Percentiles rank a stretch among this genome's conserved stretches.
phyloP scores from a whole-genome alignment of 768 basidiomycete species.

The Termitomyces sp. region DNA sequence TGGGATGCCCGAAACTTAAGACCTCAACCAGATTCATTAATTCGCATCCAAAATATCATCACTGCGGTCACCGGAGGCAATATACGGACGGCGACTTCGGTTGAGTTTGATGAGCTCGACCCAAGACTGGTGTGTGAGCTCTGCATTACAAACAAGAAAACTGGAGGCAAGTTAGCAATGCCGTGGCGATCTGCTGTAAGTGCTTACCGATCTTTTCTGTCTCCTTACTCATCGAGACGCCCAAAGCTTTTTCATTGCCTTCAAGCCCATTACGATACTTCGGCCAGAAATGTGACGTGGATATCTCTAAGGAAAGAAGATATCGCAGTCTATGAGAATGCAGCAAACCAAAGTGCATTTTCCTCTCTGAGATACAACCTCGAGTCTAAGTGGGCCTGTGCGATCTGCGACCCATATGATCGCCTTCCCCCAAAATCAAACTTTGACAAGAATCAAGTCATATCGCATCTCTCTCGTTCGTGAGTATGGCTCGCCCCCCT shows the following conservation, averaged over 20 bases:
- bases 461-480: background rate
- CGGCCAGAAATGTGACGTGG: background rate
- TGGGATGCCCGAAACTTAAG: background rate
- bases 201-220: background rate
- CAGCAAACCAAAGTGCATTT: background rate
- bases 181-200: slow-evolving; percentile 4
- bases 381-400: slow-evolving; percentile 1
- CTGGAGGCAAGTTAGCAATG: background rate
- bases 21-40: background rate
- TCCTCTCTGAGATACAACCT: background rate
- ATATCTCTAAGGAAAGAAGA: background rate
- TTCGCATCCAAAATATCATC: slow-evolving; percentile 2
- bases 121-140: background rate
- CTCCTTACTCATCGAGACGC: background rate
- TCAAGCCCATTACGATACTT: background rate
- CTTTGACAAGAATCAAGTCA: background rate
- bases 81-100: background rate
- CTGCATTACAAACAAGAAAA: background rate
- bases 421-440: background rate
- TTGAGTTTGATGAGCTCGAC: slow-evolving; percentile 1
- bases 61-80: background rate
- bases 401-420: slow-evolving; percentile 1
- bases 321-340: background rate
- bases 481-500: background rate
- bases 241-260: slow-evolving; percentile 4